A percentile compares a stretch with the other conserved stretches of the same genome.
Conservation (phyloP, 805 yeast species). For the Wickerhamiella qilinensis region DNA sequence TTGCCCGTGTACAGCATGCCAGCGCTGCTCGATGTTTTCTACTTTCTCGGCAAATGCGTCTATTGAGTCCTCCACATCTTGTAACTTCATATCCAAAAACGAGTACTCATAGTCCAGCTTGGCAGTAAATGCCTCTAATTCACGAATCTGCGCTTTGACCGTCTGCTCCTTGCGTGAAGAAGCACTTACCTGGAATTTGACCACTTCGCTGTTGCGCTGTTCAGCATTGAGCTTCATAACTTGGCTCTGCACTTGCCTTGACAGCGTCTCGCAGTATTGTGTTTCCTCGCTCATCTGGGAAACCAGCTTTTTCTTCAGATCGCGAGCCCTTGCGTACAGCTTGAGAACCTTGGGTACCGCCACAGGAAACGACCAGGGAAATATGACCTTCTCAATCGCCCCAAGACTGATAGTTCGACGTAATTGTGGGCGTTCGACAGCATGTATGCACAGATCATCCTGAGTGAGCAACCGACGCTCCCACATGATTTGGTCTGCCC, state of each 20-base stretch:
- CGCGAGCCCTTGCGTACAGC: constrained; percentile 10
- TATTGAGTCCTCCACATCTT: constrained; percentile 51
- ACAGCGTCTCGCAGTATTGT: constrained; percentile 5
- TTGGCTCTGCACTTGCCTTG: constrained; percentile 8
- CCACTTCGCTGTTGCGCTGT: constrained; percentile 12
- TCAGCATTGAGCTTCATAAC: constrained; percentile 11
- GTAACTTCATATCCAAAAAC: constrained; percentile 39
- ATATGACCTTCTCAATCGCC: constrained; percentile 8
- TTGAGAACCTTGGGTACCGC: constrained; percentile 9
- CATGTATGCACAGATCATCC: constrained; percentile 1
- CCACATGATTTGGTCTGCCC: neutral
- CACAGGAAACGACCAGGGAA: constrained; percentile 11
- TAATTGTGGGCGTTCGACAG: constrained; percentile 1
- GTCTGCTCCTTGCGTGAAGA: constrained; percentile 13
- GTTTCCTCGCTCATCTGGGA: constrained; percentile 7
- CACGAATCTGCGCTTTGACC: constrained; percentile 25
- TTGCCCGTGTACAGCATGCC: constrained; percentile 3
- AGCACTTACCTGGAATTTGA: constrained; percentile 15
- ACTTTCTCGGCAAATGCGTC: constrained; percentile 28
- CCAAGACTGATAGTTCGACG: constrained; percentile 12
- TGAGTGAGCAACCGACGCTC: constrained; percentile 1
- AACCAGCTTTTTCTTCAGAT: constrained; percentile 6
- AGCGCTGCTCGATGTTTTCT: constrained; percentile 20
- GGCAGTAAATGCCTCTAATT: constrained; percentile 40
- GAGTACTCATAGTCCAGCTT: constrained; percentile 47